A percentile compares a stretch with the other conserved stretches of the same genome.
Evolutionary conservation across 345 rosid genomes (phyloP).

Genomic region (Barbarea vulgaris): DNA sequence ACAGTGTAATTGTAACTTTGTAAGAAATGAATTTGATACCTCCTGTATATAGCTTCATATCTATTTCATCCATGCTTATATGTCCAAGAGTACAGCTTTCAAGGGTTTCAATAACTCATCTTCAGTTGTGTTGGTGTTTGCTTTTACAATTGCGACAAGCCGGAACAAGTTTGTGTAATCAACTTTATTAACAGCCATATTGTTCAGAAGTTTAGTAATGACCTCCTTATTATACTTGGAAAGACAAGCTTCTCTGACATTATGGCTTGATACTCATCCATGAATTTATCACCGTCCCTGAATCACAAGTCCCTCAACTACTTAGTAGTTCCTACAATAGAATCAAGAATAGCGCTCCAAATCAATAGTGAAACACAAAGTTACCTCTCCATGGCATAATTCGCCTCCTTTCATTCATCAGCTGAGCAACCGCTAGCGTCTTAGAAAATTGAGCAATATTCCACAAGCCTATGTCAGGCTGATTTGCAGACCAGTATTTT

Average conservation of each 20-base stretch:
- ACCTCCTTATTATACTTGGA: slow-evolving; percentile 89
- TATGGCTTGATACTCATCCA: slow-evolving; percentile 94
- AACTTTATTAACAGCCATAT: slow-evolving; percentile 97
- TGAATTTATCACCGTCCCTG: slow-evolving; percentile 92
- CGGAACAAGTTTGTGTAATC: slow-evolving; percentile 96
- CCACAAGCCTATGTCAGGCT: slow-evolving; percentile 95
- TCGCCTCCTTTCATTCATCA: slow-evolving; percentile 80
- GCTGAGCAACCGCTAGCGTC: slow-evolving; percentile 64
- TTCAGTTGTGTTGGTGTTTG: slow-evolving; percentile 60
- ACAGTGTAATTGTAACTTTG: background rate
- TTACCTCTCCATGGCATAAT: slow-evolving; percentile 95
- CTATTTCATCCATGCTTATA: slow-evolving; percentile 94
- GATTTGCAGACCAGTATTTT: slow-evolving; percentile 95
- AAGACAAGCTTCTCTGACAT: slow-evolving; percentile 88
- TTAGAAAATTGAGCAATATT: slow-evolving; percentile 85
- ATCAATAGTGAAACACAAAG: background rate
- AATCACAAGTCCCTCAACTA: slow-evolving; percentile 6
- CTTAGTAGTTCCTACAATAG: background rate
- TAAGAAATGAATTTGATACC: slow-evolving; percentile 46
- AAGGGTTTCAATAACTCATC: slow-evolving; percentile 71
- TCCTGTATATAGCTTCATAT: slow-evolving; percentile 78
- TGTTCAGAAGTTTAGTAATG: slow-evolving; percentile 76
- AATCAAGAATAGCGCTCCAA: background rate
- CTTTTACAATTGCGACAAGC: slow-evolving; percentile 75
- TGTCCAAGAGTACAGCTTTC: slow-evolving; percentile 88